phyloP scores from a whole-genome alignment of 257 asterid species.

The Misopates orontium region DNA sequence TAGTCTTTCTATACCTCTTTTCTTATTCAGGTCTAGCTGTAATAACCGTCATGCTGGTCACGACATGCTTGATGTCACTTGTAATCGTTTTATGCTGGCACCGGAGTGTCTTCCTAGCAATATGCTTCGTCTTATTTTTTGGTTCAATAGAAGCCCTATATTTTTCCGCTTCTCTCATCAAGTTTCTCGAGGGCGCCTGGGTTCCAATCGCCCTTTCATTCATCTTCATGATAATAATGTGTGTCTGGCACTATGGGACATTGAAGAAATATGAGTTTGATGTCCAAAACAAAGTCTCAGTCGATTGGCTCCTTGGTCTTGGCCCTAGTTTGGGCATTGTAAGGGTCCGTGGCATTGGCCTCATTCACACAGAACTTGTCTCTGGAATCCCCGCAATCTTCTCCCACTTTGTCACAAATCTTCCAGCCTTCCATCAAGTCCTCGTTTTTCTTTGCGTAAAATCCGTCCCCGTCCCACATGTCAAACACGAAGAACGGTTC shows the following conservation, averaged over 20 bases:
- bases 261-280: slow-evolving; percentile 79
- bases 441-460: slow-evolving; percentile 84
- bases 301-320: slow-evolving; percentile 80
- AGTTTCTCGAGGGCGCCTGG: slow-evolving; percentile 94
- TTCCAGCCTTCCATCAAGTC: slow-evolving; percentile 94
- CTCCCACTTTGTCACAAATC: slow-evolving; percentile 89
- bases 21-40: slow-evolving; percentile 74
- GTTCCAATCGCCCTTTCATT: slow-evolving; percentile 73
- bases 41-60: slow-evolving; percentile 93
- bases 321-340: slow-evolving; percentile 89
- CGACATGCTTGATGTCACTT: slow-evolving; percentile 93
- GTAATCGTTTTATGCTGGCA: slow-evolving; percentile 89
- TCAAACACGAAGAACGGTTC: slow-evolving; percentile 73
- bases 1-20: not conserved
- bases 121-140: slow-evolving; percentile 68
- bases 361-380: slow-evolving; percentile 87
- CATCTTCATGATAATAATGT: slow-evolving; percentile 75
- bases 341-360: slow-evolving; percentile 85
- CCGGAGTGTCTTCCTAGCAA: slow-evolving; percentile 56
- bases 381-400: slow-evolving; percentile 91
- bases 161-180: slow-evolving; percentile 79
- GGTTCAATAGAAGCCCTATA: slow-evolving; percentile 78
- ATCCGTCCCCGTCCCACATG: slow-evolving; percentile 83
- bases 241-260: slow-evolving; percentile 87
- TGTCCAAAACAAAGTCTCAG: slow-evolving; percentile 84